A percentile compares a stretch with the other conserved stretches of the same genome.
phyloP scores from a whole-genome alignment of 75 land plant species.

The Azolla pinnata region DNA sequence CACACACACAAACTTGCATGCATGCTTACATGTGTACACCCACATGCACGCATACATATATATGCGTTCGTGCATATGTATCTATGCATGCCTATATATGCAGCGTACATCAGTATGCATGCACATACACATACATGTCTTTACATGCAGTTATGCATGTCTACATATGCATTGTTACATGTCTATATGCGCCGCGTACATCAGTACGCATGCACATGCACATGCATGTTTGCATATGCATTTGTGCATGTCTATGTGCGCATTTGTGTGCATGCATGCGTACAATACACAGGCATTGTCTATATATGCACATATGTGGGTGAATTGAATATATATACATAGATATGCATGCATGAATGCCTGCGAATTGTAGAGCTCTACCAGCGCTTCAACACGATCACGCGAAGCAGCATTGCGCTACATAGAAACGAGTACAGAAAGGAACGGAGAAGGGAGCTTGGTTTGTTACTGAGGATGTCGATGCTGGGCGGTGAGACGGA shows the following conservation, averaged over 20 bases:
- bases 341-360: too few species aligned
- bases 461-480: constrained; percentile 31
- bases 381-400: too few species aligned
- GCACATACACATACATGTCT: not conserved
- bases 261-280: not conserved
- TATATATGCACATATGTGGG: too few species aligned
- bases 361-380: too few species aligned
- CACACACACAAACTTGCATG: not conserved
- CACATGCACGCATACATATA: not conserved
- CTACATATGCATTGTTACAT: not conserved
- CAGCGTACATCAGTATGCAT: not conserved
- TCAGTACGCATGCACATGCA: not conserved
- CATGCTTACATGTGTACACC: not conserved
- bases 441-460: too few species aligned
- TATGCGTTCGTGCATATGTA: not conserved
- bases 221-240: not conserved
- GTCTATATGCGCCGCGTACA: too few species aligned
- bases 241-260: not conserved
- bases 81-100: not conserved
- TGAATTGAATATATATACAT: too few species aligned
- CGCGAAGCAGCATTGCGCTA: too few species aligned
- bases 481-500: constrained; percentile 12
- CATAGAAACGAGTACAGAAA: too few species aligned
- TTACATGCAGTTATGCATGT: not conserved
- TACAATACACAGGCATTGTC: too few species aligned